Percentiles rank a stretch among this genome's conserved stretches.
Conservation (phyloP, 495 filamentous ascomycete genomes). For the Penicillium bialowiezense region DNA sequence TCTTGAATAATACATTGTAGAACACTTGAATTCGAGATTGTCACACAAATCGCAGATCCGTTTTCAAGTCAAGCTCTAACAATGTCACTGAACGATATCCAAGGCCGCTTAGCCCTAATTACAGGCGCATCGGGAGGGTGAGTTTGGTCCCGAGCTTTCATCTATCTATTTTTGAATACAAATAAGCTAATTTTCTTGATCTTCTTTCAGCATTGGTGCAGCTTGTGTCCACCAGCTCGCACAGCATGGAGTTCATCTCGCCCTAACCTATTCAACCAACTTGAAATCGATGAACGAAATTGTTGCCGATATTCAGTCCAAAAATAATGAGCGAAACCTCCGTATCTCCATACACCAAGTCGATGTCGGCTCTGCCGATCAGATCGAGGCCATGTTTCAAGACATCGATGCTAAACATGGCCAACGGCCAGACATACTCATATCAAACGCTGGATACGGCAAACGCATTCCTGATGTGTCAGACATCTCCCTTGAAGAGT, state of each 20-base stretch:
- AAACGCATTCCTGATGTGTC: conserved; percentile 47
- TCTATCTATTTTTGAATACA: too few relatives aligned
- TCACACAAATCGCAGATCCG: too few relatives aligned
- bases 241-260: conserved; percentile 51
- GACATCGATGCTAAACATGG: conserved; percentile 50
- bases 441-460: conserved; percentile 57
- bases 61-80: not conserved
- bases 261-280: conserved; percentile 59
- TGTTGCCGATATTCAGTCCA: conserved; percentile 31
- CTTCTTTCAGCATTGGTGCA: conserved; percentile 56
- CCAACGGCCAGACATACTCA: conserved; percentile 57
- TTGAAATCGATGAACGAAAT: conserved; percentile 44
- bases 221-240: conserved; percentile 56
- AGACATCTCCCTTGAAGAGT: conserved; percentile 58
- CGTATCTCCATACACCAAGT: conserved; percentile 54
- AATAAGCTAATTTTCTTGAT: too few relatives aligned
- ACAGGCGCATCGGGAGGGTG: conserved; percentile 67
- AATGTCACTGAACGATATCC: not conserved
- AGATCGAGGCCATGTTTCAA: conserved; percentile 49
- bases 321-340: conserved; percentile 26
- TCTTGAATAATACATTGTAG: too few relatives aligned
- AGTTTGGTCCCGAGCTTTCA: too few relatives aligned
- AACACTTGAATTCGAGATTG: too few relatives aligned
- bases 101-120: conserved; percentile 51
- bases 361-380: conserved; percentile 51